Percentiles rank a stretch among this genome's conserved stretches.
These are phyloP conservation scores for Boletus patriciae DNA, from an alignment of 768 basidiomycete genomes.

Conservation along the genomic window DNA sequence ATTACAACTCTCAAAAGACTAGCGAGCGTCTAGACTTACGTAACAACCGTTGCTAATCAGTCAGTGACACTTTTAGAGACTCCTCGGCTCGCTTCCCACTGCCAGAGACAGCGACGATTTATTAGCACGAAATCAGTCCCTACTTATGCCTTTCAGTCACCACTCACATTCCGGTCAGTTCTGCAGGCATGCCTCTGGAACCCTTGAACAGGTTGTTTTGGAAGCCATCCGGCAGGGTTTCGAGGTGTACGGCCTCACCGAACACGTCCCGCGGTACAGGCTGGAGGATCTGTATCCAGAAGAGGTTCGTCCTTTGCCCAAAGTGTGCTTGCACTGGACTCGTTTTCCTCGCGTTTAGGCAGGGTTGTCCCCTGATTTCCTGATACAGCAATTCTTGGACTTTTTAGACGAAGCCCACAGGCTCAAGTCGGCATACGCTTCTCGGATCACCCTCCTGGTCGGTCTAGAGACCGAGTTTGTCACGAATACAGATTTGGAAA, in stretches of 20 bases:
- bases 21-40: slow-evolving; percentile 12
- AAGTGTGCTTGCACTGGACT: slow-evolving; percentile 6
- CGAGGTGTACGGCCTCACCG: slow-evolving; percentile 80
- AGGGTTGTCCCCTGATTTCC: slow-evolving; percentile 48
- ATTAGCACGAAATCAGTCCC: background rate
- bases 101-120: background rate
- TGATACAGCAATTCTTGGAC: slow-evolving; percentile 63
- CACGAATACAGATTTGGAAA: slow-evolving; percentile 60
- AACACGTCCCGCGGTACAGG: slow-evolving; percentile 91
- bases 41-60: slow-evolving; percentile 8
- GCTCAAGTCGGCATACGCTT: slow-evolving; percentile 60
- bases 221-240: slow-evolving; percentile 83
- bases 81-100: background rate
- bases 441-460: slow-evolving; percentile 73
- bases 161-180: slow-evolving; percentile 95
- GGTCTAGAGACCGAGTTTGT: slow-evolving; percentile 95
- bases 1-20: too few species aligned
- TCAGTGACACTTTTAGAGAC: slow-evolving; percentile 3
- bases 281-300: slow-evolving; percentile 86
- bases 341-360: slow-evolving; percentile 43
- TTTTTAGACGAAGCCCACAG: slow-evolving; percentile 82
- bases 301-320: slow-evolving; percentile 58
- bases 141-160: slow-evolving; percentile 65
- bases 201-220: slow-evolving; percentile 75
- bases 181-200: slow-evolving; percentile 84